Percentiles rank a stretch among this genome's conserved stretches.
Evolutionary conservation across 108 stramenopile genomes (phyloP).

Genomic region (Epithemia pelagica): DNA sequence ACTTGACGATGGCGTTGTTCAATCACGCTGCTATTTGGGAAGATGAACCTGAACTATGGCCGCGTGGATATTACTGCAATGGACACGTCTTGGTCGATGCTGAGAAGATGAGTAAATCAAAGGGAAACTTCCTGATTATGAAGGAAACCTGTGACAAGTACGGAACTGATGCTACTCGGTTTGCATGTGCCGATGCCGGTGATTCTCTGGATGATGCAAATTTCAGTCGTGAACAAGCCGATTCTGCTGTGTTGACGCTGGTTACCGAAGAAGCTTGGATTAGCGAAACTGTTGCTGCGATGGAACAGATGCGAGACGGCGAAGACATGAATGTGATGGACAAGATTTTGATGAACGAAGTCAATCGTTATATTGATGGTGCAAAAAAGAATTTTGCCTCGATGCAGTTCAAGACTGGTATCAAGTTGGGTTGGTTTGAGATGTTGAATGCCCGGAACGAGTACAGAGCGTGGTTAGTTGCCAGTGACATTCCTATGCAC

Average conservation of each 20-base stretch:
- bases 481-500: conserved; percentile 83
- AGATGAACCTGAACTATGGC: conserved; percentile 86
- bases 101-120: conserved; percentile 97
- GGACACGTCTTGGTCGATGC: conserved; percentile 93
- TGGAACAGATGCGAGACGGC: conserved; percentile 43
- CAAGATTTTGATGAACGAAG: conserved; percentile 87
- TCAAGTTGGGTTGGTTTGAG: conserved; percentile 90
- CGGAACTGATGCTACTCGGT: conserved; percentile 83
- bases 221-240: conserved; percentile 89
- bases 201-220: conserved; percentile 98
- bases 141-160: conserved; percentile 83
- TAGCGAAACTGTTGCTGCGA: conserved; percentile 48
- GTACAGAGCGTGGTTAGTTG: conserved; percentile 89
- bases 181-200: conserved; percentile 95
- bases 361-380: conserved; percentile 68
- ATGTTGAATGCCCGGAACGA: conserved; percentile 85
- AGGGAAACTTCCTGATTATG: conserved; percentile 98
- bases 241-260: conserved; percentile 83
- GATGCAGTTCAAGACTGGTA: conserved; percentile 90
- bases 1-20: conserved; percentile 97
- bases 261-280: conserved; percentile 85
- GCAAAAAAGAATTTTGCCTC: conserved; percentile 49
- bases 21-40: conserved; percentile 98
- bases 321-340: conserved; percentile 75
- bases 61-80: conserved; percentile 91